Percentiles rank a stretch among this genome's conserved stretches.
Conservation (phyloP, 2,329 filamentous ascomycete genomes). For the Botrytis elliptica region DNA sequence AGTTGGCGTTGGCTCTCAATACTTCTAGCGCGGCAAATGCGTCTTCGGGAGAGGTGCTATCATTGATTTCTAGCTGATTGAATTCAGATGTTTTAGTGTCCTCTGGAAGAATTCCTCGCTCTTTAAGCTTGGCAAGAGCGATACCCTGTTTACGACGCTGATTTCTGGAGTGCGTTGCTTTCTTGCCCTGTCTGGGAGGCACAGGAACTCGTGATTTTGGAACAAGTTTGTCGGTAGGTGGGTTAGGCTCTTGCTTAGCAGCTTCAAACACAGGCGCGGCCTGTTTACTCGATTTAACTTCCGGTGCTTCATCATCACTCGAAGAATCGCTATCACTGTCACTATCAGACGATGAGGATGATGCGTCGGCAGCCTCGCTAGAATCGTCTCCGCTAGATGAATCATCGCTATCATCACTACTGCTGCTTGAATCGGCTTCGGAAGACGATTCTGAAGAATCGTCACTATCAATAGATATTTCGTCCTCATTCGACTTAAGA, state of each 20-base stretch:
- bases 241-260: neutral
- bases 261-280: neutral
- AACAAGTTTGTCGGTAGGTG: constrained; percentile 5
- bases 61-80: constrained; percentile 39
- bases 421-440: constrained; percentile 24
- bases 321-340: constrained; percentile 30
- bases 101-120: constrained; percentile 50
- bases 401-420: constrained; percentile 22
- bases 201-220: constrained; percentile 13
- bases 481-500: constrained; percentile 33
- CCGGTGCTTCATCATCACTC: constrained; percentile 42
- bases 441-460: constrained; percentile 18
- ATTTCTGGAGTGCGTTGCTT: constrained; percentile 55
- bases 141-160: constrained; percentile 50
- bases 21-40: constrained; percentile 29
- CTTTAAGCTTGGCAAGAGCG: constrained; percentile 52
- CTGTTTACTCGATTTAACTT: constrained; percentile 42
- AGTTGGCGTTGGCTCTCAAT: constrained; percentile 25
- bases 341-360: constrained; percentile 23
- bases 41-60: constrained; percentile 30
- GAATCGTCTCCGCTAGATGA: constrained; percentile 25
- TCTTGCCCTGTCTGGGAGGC: constrained; percentile 50
- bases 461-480: constrained; percentile 20
- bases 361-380: constrained; percentile 22
- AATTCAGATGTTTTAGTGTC: constrained; percentile 53